Evolutionary conservation across 192 early-diverging fungal genomes (phyloP).

Genomic region (Lobosporangium transversale): DNA sequence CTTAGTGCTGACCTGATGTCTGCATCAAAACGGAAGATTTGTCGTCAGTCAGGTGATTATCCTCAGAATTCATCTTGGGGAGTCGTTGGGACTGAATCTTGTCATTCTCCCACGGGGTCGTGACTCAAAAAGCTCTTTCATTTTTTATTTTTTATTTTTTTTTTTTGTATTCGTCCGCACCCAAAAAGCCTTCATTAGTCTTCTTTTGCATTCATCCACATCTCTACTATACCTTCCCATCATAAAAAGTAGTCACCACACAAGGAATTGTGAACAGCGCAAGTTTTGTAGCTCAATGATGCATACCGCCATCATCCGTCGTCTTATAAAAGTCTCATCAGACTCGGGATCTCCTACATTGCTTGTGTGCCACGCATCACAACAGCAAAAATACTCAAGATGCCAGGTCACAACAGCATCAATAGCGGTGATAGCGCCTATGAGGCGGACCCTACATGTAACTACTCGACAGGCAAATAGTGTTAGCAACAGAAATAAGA

Average conservation of each 20-base stretch:
- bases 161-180: not conserved
- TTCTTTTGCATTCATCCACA: not conserved
- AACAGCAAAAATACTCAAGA: not conserved
- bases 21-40: slow-evolving; percentile 13
- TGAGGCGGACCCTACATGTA: too few relatives aligned
- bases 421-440: not conserved
- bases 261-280: too few relatives aligned
- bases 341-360: not conserved
- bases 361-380: not conserved
- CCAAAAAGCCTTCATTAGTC: not conserved
- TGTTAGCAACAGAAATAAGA: too few relatives aligned
- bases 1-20: too few relatives aligned
- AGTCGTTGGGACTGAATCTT: too few relatives aligned
- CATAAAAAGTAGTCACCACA: too few relatives aligned
- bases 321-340: not conserved
- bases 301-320: not conserved
- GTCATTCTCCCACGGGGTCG: slow-evolving; percentile 9
- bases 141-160: too few relatives aligned
- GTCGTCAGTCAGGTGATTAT: slow-evolving; percentile 2
- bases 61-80: too few relatives aligned
- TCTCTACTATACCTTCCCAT: not conserved
- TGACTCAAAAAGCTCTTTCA: too few relatives aligned
- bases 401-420: not conserved
- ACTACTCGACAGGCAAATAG: too few relatives aligned
- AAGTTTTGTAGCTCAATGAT: slow-evolving; percentile 13